Evolutionary conservation across 2,329 filamentous ascomycete species (phyloP), one percentile per base, ranked within the genome.

Genomic region (Colletotrichum phormii): DNA sequence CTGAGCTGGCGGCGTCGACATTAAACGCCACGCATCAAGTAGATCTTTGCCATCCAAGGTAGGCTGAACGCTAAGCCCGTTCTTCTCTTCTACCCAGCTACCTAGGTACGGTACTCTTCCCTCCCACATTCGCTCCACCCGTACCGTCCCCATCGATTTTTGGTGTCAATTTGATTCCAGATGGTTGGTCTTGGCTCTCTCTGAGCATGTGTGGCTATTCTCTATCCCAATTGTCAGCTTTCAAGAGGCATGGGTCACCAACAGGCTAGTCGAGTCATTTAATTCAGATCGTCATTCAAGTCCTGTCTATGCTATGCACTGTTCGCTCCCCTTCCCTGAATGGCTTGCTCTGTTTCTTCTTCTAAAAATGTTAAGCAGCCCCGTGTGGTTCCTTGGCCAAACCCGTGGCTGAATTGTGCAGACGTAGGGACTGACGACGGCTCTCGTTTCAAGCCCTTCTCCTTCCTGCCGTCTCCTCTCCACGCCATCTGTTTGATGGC

Each of bases 291-390:
- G 46, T 55, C 53, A 49, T 60, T 54, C 54, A 67, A 57, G 22
- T 60, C 24, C 29, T 42, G 15, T 33, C 53, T 65, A 58, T 33
- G 64, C 67, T 67, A 71, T 29, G 53, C 66, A 42, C n/a, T 42
- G 4, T 51, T 18, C n/a, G 42, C 42, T 24, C 29, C 31, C 29
- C 31, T 54, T 46, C 37, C 22, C 22, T 29, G 24, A 54, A 70
- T 24, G 42, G 31, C 24, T 59, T n/a, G 15, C 37, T 42, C 37
- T 42, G 37, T 6, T 42, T 42, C 15, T 42, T 13, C 37, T 13
- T 37, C 31, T 42, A 22, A 53, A 46, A 11, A 54, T 42, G 35
- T 13, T 13, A 13, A 12, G 42, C 35, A 15, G 6, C n/a, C n/a
- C 46, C 26, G 7, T 26, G 24, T 58, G 18, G 31, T 62, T 68